Evolutionary conservation across 2,329 filamentous ascomycete genomes (phyloP), one percentile per base, ranked within the genome.

Genomic region (Aureobasidium leucospermi): DNA sequence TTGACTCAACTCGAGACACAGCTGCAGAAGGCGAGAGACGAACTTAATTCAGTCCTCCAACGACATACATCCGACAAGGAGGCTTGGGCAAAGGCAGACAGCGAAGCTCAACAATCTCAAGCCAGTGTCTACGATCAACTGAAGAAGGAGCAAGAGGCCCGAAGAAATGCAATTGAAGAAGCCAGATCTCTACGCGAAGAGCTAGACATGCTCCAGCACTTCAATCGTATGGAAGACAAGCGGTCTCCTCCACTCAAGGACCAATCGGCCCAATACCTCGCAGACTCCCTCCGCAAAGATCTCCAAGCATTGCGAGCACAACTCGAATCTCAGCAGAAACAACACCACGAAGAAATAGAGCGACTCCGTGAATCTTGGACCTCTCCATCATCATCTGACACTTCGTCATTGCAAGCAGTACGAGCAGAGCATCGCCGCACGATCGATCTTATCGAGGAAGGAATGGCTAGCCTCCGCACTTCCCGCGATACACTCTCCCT

Each of bases 161-260:
- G 36, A 6, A 19, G 16, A 15, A 53, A 31, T 29, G 64, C 66
- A 10, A 65, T 65, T 32, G 65, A 67, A 48, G 53, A 59, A 34
- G 62, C 61, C 2, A 49, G 46, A n/a, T 45, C 60, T 9, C 60
- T 65, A 19, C 62, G 63, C 11, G 61, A 69, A 39, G 67, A 68
- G 36, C 60, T 67, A 4, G 65, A 69, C 10, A 60, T 63, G 36
- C 60, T 65, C 13, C 64, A 62, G 6, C 61, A 64, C 1, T 51
- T 58, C 5, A n/a, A 36, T 9, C 51, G 45, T 10, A 39, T 49
- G 6, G 31, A 46, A 43, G 32, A 34, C 41, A 32, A 42, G 13
- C 2, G 6, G 2, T 9, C 38, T 10, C n/a, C 19, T 23, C 16
- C 29, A 31, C 31, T 4, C 11, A 19, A 23, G 13, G 28, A 42